Evolutionary conservation across 2,329 filamentous ascomycete species (phyloP), one percentile per base, ranked within the genome.

Genomic region (Grosmannia serpens): DNA sequence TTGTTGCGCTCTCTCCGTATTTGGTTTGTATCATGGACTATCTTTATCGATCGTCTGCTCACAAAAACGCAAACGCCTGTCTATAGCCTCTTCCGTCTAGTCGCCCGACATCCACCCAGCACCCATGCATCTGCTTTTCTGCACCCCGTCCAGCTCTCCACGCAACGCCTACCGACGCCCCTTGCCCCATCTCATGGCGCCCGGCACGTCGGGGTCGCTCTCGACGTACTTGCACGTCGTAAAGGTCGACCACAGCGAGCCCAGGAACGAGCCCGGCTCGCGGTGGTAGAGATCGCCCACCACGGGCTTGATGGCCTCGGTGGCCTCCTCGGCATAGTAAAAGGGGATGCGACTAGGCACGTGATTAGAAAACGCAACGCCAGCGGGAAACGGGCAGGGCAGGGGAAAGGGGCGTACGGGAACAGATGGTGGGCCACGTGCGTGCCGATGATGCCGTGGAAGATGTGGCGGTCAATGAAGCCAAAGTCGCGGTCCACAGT

Each of bases 401-500:
- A 41, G 17, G 7, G 20, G 3, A 5, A 41, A 20, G 4, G 20
- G 3, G n/a, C 73, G 64, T 71, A 79, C 71, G 81, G 77, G 69
- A 84, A 81, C 13, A 95, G 96, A 81, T 96, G 91, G 80, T 97
- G 91, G 59, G 95, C 87, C 59, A 96, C 91, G 75, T 97, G 91
- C 53, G 91, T 96, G 79, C 96, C 91, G 70, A 96, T 86, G 73
- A 96, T 96, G 67, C 91, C 91, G 79, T 96, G 91, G 72, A 96
- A 80, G 61, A 96, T 80, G 64, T 87, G 80, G 66, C 89, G 89
- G 60, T 92, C 91, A 68, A 96, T 85, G 78, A 96, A 96, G 62
- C 92, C 91, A 69, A 96, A 95, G 72, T 97, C 91, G 66, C 91
- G 91, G 71, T 97, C 91, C 67, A 97, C 95, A 60, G 91, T 96